Conservation (phyloP, 2,329 filamentous ascomycete genomes). For the Colletotrichum sp. region DNA sequence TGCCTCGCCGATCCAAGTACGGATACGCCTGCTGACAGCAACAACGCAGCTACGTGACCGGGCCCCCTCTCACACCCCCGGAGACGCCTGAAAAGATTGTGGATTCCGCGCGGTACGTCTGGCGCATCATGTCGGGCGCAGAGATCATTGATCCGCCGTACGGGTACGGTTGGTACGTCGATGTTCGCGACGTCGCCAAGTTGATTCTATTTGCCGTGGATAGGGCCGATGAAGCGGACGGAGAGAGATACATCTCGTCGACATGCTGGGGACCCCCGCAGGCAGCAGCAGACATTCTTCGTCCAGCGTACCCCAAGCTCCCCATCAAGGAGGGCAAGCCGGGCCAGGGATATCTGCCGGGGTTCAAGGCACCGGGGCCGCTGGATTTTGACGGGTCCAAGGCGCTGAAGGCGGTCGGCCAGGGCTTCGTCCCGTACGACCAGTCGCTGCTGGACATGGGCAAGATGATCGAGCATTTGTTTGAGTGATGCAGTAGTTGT, state of each 20-base stretch:
- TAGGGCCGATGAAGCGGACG: constrained; percentile 36
- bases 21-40: constrained; percentile 28
- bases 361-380: constrained; percentile 12
- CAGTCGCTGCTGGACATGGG: neutral
- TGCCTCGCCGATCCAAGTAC: constrained; percentile 25
- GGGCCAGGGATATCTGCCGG: constrained; percentile 39
- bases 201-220: constrained; percentile 40
- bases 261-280: constrained; percentile 35
- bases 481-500: neutral
- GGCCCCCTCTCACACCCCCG: neutral
- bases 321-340: constrained; percentile 38
- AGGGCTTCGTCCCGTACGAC: neutral
- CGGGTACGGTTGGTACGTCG: constrained; percentile 33
- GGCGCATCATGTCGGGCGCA: neutral
- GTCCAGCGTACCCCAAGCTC: constrained; percentile 37
- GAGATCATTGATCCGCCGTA: neutral
- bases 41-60: constrained; percentile 13
- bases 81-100: neutral
- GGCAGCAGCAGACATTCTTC: constrained; percentile 45
- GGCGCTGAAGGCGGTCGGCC: neutral
- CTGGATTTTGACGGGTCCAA: neutral
- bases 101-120: neutral
- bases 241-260: constrained; percentile 43
- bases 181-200: constrained; percentile 48
- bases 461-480: neutral